Evolutionary conservation across 2,329 filamentous ascomycete species (phyloP).

Genomic region (Colletotrichum shisoi): DNA sequence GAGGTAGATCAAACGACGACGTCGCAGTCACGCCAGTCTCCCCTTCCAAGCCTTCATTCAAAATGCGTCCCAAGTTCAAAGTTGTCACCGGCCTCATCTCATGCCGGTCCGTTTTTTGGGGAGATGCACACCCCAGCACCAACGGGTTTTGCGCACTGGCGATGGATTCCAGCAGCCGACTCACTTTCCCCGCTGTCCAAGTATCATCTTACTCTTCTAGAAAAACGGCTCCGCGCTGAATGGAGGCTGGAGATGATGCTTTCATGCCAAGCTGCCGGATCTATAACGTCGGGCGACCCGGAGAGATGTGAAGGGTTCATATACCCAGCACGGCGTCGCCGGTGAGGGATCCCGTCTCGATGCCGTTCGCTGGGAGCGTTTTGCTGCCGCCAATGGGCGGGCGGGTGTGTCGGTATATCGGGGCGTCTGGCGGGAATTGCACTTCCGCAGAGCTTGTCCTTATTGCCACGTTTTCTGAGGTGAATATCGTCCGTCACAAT

Average conservation of each 20-base stretch:
- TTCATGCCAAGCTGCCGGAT: conserved; percentile 10
- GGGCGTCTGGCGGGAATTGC: neutral
- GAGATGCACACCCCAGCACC: neutral
- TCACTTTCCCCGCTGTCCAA: neutral
- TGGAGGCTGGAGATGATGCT: neutral
- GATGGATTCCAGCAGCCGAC: neutral
- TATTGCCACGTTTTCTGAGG: too few relatives aligned
- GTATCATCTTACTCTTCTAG: neutral
- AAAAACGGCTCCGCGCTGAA: neutral
- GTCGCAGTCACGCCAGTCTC: conserved; percentile 21
- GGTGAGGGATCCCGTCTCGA: neutral
- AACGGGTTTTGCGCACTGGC: neutral
- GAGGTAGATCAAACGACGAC: conserved; percentile 30
- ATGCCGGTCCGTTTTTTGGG: neutral
- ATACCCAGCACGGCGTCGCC: too few relatives aligned
- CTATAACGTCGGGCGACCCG: neutral
- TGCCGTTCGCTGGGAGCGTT: neutral
- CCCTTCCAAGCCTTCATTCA: neutral
- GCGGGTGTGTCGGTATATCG: neutral
- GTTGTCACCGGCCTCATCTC: conserved; percentile 16
- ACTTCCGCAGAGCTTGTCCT: neutral
- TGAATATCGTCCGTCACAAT: neutral
- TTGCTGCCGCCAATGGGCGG: too few relatives aligned
- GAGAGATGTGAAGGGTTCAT: neutral
- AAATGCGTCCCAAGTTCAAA: conserved; percentile 2